Conservation (phyloP, 2,329 filamentous ascomycete genomes). For the Pseudogymnoascus sp. region DNA sequence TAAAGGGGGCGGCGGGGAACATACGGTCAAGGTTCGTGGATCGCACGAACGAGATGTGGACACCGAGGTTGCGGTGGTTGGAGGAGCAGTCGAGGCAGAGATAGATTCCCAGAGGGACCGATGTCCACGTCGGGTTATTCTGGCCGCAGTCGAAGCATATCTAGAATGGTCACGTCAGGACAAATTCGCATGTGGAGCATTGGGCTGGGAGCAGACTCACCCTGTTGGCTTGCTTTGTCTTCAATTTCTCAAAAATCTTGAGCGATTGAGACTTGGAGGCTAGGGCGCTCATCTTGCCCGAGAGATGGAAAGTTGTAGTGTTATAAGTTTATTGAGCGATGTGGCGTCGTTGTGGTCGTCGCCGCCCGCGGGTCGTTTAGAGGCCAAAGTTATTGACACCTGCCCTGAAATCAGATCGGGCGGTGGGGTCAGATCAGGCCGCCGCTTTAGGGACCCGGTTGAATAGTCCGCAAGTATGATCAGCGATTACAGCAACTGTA, state of each 20-base stretch:
- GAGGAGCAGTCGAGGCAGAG: slow-evolving; percentile 96
- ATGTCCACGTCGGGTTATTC: slow-evolving; percentile 98
- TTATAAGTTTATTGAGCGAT: background rate
- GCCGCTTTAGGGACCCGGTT: background rate
- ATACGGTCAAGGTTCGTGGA: slow-evolving; percentile 97
- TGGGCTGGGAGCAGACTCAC: slow-evolving; percentile 36
- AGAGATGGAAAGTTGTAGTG: slow-evolving; percentile 15
- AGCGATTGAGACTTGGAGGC: slow-evolving; percentile 92
- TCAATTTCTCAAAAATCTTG: slow-evolving; percentile 96
- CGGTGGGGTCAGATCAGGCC: slow-evolving; percentile 3
- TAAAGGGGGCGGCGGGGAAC: slow-evolving; percentile 31
- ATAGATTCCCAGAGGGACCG: slow-evolving; percentile 94
- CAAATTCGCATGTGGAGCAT: slow-evolving; percentile 13
- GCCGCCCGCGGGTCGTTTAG: background rate
- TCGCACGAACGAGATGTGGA: slow-evolving; percentile 97
- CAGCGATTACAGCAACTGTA: background rate
- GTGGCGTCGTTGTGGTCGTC: slow-evolving; percentile 5
- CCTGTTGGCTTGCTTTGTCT: slow-evolving; percentile 90
- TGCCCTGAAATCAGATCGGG: slow-evolving; percentile 7
- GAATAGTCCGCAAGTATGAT: background rate
- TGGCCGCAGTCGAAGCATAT: slow-evolving; percentile 97
- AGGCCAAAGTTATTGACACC: slow-evolving; percentile 8
- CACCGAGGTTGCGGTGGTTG: slow-evolving; percentile 93
- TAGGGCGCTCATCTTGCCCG: slow-evolving; percentile 43
- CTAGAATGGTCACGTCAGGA: slow-evolving; percentile 36